These are phyloP conservation scores for Phytophthora pseudosyringae DNA, from an alignment of 352 stramenopile genomes.

Conservation along the genomic window DNA sequence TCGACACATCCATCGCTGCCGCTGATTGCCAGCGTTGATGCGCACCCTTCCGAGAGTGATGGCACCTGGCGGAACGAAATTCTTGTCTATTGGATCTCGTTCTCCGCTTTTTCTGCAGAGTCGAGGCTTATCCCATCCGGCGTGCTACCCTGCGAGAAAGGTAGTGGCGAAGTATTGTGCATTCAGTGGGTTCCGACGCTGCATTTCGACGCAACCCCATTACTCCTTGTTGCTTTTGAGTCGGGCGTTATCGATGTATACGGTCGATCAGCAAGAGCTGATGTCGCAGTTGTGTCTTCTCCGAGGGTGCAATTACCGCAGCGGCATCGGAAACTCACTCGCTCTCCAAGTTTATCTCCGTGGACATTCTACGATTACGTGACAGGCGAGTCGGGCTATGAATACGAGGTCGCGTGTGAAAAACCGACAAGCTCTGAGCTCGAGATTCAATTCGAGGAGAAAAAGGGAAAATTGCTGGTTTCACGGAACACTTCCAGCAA, in stretches of 20 bases:
- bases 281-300: constrained; percentile 64
- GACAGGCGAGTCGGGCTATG: constrained; percentile 65
- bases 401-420: constrained; percentile 71
- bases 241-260: constrained; percentile 74
- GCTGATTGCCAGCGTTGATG: constrained; percentile 72
- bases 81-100: constrained; percentile 86
- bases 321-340: constrained; percentile 26
- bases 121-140: constrained; percentile 82
- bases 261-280: constrained; percentile 54
- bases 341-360: constrained; percentile 62
- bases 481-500: constrained; percentile 32
- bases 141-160: constrained; percentile 57
- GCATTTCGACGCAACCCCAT: constrained; percentile 81
- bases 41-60: constrained; percentile 27
- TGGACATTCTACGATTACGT: constrained; percentile 80
- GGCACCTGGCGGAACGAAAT: constrained; percentile 55
- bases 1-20: constrained; percentile 79
- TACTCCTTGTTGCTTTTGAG: constrained; percentile 70
- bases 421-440: constrained; percentile 43
- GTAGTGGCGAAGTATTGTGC: constrained; percentile 63
- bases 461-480: constrained; percentile 49
- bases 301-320: constrained; percentile 34
- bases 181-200: constrained; percentile 83
- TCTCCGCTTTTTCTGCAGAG: constrained; percentile 82
- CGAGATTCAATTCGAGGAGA: constrained; percentile 54